Base-by-base conservation (phyloP, 2,329 filamentous ascomycete species). In the Acarospora socialis region DNA sequence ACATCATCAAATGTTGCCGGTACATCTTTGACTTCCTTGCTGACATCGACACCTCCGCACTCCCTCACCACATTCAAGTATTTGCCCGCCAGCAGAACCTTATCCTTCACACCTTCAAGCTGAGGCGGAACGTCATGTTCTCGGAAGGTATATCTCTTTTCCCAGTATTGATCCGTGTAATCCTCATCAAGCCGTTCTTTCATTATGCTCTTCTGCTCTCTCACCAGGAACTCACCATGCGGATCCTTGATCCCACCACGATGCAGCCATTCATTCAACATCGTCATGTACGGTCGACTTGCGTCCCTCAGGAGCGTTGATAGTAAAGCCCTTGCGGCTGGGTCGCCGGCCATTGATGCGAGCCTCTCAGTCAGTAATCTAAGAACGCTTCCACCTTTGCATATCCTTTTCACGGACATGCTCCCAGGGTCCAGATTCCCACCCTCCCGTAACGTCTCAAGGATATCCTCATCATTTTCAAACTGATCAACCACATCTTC, bases 141-240 rank as follows among this genome's bases (percentile, higher is more conserved):
- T 37, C 90, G 77, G 40, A 98, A 79, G 4, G 90, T 95, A 51
- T 98, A 98, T 41, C 90, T 71, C 49, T 92, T 83, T 53, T 98
- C 90, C 90, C 90, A 98, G 55, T 98, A 98, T 49, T 98, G 90
- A 53, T 98, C 90, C 0, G 87, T 98, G 49, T 95, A 98, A 53
- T 98, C 90, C 50, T 93, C 78, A 49, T 95, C 84, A 3, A 98
- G 62, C 37, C 81, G 71, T 52, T 95, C 90, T 23, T 90, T 73
- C 36, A 79, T 78, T 46, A 98, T 94, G 48, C 86, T 93, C 55
- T 87, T 92, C 46, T 93, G 83, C 54, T 95, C 90, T 50, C 92
- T 92, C 49, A 98, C 77, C 32, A 98, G 60, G 45, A 98, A 98
- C 53, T 98, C 90, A 1, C 77, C 72, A 52, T 95, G 87, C 0